Evolutionary conservation across 306 rosid genomes (phyloP).

Genomic region (Dryas drummondii): DNA sequence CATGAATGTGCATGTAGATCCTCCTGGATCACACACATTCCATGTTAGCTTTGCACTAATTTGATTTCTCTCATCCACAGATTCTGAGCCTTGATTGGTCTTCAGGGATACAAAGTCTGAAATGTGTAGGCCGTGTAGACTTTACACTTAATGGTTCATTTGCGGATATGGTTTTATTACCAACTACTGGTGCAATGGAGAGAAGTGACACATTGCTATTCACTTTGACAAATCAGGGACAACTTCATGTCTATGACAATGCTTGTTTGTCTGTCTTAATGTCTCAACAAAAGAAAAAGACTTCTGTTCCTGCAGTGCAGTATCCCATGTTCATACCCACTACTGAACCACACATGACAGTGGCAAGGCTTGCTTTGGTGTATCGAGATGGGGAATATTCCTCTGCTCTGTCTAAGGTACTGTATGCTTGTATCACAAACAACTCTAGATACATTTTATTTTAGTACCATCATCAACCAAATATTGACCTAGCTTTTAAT

Average conservation of each 20-base stretch:
- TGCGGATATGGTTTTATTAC: slow-evolving; percentile 67
- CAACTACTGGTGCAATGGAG: slow-evolving; percentile 40
- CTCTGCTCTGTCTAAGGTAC: slow-evolving; percentile 62
- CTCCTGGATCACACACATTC: background rate
- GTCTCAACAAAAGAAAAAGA: slow-evolving; percentile 47
- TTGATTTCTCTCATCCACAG: slow-evolving; percentile 44
- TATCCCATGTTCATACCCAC: slow-evolving; percentile 63
- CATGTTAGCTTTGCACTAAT: slow-evolving; percentile 16
- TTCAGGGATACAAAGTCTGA: slow-evolving; percentile 67
- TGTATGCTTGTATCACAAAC: slow-evolving; percentile 13
- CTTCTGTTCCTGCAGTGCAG: slow-evolving; percentile 41
- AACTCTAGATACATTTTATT: background rate
- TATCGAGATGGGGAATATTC: slow-evolving; percentile 43
- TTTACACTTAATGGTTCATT: slow-evolving; percentile 75
- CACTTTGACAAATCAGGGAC: slow-evolving; percentile 79
- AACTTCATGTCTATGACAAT: slow-evolving; percentile 56
- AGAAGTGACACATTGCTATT: slow-evolving; percentile 47
- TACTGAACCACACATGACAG: slow-evolving; percentile 64
- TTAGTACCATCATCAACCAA: slow-evolving; percentile 12
- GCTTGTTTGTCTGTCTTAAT: slow-evolving; percentile 52
- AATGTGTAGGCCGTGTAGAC: slow-evolving; percentile 59
- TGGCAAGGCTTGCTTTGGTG: slow-evolving; percentile 56
- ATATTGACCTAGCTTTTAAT: background rate
- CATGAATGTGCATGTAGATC: too few relatives aligned
- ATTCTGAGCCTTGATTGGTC: slow-evolving; percentile 77